Base-by-base conservation (phyloP, 805 yeast genomes). In the Ogataea nonfermentans region DNA sequence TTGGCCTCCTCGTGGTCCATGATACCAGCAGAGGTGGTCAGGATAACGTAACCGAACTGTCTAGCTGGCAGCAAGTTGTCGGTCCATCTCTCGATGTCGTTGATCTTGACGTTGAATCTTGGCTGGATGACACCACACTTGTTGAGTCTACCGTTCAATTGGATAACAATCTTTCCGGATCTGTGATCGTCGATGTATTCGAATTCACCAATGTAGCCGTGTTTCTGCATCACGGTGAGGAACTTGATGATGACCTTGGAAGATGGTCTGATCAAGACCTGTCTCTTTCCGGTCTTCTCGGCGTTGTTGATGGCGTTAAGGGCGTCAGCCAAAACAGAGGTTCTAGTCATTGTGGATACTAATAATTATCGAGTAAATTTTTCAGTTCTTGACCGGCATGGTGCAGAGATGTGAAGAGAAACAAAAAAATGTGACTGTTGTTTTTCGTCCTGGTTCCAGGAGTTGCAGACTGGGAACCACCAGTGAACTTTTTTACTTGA, bases 1-100 rank as follows among this genome's bases (percentile, higher is more conserved):
- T 95, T 87, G 67, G 98, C 98, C 79, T 90, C 97, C 81, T 91
- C 97, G 80, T 90, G 98, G 82, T 91, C 97, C 95, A 90, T 89
- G 66, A 90, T 90, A 78, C 98, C 98, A 63, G 97, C 96, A 64
- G 97, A 91, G 63, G 98, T 90, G 76, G 98, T 91, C 71, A 90
- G 81, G 74, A 90, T 86, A 67, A 90, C 90, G 84, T 73, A 89
- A 78, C 98, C 98, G 67, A 90, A 91, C 77, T 90, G 98, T 84
- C 98, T 88, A 58, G 98, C 95, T 72, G 98, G 98, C 68, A 90
- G 79, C 70, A 90, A 83, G 86, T 90, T 88, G 73, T 83, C 95
- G 62, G 96, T 88, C 98, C 98, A 90, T 78, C 87, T 90, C 79
- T 90, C 98, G 59, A 90, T 84, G 72, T 90, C 97, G 68, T 74